Evolutionary conservation across 805 yeast species (phyloP).

Genomic region (Pichia sporocuriosa): DNA sequence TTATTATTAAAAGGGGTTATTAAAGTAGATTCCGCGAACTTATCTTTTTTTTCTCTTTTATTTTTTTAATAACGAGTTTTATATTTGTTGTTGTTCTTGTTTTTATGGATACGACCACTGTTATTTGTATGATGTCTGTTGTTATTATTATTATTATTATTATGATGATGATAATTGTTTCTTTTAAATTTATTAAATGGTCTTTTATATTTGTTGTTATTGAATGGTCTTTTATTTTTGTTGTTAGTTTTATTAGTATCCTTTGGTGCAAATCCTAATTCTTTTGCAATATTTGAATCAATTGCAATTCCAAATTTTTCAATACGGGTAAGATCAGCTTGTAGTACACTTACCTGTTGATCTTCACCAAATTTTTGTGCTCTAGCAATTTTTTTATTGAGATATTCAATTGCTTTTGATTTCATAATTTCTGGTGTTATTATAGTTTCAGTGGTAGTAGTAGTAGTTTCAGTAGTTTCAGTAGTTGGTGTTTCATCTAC

Average conservation of each 20-base stretch:
- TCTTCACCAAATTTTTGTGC: conserved; percentile 76
- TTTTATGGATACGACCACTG: conserved; percentile 6
- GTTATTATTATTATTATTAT: neutral
- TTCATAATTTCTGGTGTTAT: conserved; percentile 65
- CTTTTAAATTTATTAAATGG: neutral
- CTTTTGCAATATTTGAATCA: conserved; percentile 59
- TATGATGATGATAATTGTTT: neutral
- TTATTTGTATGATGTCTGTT: neutral
- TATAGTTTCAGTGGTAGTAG: conserved; percentile 16
- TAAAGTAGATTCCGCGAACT: no score
- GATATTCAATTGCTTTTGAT: conserved; percentile 56
- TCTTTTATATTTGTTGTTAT: neutral
- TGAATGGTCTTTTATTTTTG: neutral
- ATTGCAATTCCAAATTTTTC: conserved; percentile 78
- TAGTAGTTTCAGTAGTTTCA: conserved; percentile 11
- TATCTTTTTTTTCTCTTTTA: no score
- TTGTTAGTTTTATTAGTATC: neutral
- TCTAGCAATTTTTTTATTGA: conserved; percentile 61
- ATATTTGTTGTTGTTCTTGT: no score
- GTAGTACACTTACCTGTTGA: conserved; percentile 41
- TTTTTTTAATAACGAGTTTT: conserved; percentile 4
- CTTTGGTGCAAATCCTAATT: conserved; percentile 44
- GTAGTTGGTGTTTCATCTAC: neutral
- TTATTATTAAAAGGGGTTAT: no score
- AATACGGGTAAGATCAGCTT: conserved; percentile 60